Conservation (phyloP, 2,329 filamentous ascomycete genomes). For the Akanthomyces muscarius region DNA sequence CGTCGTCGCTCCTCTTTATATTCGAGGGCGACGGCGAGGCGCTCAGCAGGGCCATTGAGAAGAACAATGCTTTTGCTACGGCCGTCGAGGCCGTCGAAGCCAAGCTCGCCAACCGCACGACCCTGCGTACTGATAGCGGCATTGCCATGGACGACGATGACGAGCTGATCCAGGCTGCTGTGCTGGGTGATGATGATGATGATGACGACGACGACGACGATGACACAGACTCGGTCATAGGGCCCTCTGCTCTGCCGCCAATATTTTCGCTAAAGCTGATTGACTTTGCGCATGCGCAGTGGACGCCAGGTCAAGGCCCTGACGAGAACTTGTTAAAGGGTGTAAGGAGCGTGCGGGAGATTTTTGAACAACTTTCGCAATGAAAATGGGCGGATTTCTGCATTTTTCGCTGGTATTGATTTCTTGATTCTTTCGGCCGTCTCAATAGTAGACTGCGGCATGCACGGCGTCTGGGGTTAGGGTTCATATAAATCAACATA, state of each 20-base stretch:
- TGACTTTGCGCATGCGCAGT: constrained; percentile 91
- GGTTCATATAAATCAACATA: neutral
- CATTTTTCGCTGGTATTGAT: neutral
- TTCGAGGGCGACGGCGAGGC: constrained; percentile 60
- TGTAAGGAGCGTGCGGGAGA: constrained; percentile 64
- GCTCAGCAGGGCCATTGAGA: constrained; percentile 48
- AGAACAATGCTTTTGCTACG: constrained; percentile 49
- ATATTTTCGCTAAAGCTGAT: constrained; percentile 83
- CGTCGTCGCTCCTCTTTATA: constrained; percentile 57
- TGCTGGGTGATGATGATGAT: neutral
- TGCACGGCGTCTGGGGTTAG: constrained; percentile 1
- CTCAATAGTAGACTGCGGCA: neutral
- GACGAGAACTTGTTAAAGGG: constrained; percentile 81
- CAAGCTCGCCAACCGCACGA: constrained; percentile 30
- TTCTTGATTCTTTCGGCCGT: neutral
- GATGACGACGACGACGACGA: constrained; percentile 46
- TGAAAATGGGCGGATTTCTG: neutral
- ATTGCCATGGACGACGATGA: constrained; percentile 46
- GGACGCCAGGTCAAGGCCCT: constrained; percentile 74
- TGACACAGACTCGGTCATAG: constrained; percentile 41
- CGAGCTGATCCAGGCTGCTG: constrained; percentile 22
- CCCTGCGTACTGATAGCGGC: constrained; percentile 52
- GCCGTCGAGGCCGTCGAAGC: constrained; percentile 54
- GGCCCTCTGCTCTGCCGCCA: constrained; percentile 45
- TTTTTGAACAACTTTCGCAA: constrained; percentile 64